Evolutionary conservation across 1,284 basidiomycete species (phyloP), one percentile per base, ranked within the genome.

Genomic region (Cryptococcus depauperatus): DNA sequence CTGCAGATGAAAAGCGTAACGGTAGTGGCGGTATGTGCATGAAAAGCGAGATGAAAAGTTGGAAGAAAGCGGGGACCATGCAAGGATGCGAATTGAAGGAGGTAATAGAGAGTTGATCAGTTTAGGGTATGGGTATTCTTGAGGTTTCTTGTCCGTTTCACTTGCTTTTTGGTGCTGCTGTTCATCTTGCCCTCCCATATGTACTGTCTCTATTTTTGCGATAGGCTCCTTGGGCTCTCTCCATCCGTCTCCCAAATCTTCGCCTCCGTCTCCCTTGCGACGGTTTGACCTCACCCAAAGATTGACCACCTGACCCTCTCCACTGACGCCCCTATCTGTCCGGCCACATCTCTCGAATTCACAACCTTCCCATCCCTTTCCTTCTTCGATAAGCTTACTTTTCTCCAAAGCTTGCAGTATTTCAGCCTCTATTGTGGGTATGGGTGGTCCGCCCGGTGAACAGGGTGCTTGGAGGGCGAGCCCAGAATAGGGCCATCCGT

Each of bases 211-310:
- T 51, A 13, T 48, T 37, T 73, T 77, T 76, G 5, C 68, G 62
- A 2, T 79, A 82, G n/a, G 35, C 74, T 64, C 40, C 86, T 74
- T 4, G 73, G 77, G 26, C 80, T 72, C 43, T 73, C 67, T n/a
- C 73, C 72, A 57, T 80, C 77, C 14, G 85, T 81, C 30, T 84
- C 71, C 48, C 87, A 63, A 1, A 84, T 19, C 37, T 47, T 50
- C 2, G 47, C 48, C 42, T 25, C 16, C 11, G 7, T 51, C 50
- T 1, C 55, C 48, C 14, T 37, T 22, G 78, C 73, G n/a, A n/a
- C 0, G 76, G 69, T 59, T 88, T 84, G 85, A 0, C 83, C 85
- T 61, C 89, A 86, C 6, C 89, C 83, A 13, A 89, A 75, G 13
- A 84, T n/a, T n/a, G n/a, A n/a, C n/a, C n/a, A n/a, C n/a, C n/a